phyloP scores from a whole-genome alignment of 2,329 filamentous ascomycete species.

The Didymella glomerata region DNA sequence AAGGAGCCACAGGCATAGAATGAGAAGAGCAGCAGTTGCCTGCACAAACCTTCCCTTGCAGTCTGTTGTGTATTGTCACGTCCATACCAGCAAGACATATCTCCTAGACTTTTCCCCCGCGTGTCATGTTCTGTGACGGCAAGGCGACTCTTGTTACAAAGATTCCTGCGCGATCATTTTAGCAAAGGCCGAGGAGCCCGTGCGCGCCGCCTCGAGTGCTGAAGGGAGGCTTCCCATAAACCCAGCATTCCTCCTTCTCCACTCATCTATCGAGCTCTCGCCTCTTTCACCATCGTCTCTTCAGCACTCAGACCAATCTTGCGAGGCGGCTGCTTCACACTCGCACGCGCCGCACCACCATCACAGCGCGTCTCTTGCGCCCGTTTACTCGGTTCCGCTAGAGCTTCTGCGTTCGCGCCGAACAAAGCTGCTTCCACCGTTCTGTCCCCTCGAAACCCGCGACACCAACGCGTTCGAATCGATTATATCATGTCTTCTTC shows the following conservation, averaged over 20 bases:
- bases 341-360: conserved; percentile 28
- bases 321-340: conserved; percentile 26
- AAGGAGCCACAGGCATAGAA: conserved; percentile 1
- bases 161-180: conserved; percentile 36
- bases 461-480: conserved; percentile 32
- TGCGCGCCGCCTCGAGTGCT: conserved; percentile 30
- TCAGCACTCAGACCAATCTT: conserved; percentile 18
- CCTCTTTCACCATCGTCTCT: conserved; percentile 32
- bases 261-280: conserved; percentile 26
- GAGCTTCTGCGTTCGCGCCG: conserved; percentile 35
- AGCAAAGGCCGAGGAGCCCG: conserved; percentile 35
- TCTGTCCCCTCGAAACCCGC: conserved; percentile 33
- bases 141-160: conserved; percentile 30
- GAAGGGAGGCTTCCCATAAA: conserved; percentile 43
- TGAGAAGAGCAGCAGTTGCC: conserved; percentile 1
- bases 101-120: neutral
- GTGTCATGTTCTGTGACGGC: conserved; percentile 4
- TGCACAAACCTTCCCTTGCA: neutral
- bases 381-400: conserved; percentile 37
- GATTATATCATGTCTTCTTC: conserved; percentile 67
- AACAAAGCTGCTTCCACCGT: conserved; percentile 42
- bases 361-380: conserved; percentile 28
- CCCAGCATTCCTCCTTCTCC: conserved; percentile 43
- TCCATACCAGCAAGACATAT: neutral
- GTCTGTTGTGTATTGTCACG: neutral